Percentiles rank a stretch among this genome's conserved stretches.
Evolutionary conservation across 768 basidiomycete species (phyloP).

Genomic region (Amanita polypyramis): DNA sequence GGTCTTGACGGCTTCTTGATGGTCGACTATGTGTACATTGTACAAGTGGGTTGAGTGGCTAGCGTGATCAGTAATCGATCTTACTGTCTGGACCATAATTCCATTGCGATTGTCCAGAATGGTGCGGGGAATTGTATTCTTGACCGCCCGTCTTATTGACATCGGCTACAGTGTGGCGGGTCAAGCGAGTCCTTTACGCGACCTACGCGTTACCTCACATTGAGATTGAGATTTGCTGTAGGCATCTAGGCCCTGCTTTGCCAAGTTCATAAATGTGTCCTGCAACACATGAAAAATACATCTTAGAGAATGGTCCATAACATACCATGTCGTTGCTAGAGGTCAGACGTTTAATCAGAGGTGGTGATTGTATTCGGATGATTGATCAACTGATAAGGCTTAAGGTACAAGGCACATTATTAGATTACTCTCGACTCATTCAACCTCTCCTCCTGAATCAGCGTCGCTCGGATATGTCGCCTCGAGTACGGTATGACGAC

Average conservation of each 20-base stretch:
- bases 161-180: slow-evolving; percentile 21
- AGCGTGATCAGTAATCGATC: slow-evolving; percentile 5
- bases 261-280: slow-evolving; percentile 63
- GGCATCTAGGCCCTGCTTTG: slow-evolving; percentile 52
- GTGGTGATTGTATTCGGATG: not conserved
- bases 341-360: not conserved
- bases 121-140: slow-evolving; percentile 49
- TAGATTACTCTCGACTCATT: not conserved
- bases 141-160: slow-evolving; percentile 51
- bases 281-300: slow-evolving; percentile 12
- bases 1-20: slow-evolving; percentile 46
- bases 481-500: not conserved
- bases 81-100: slow-evolving; percentile 20
- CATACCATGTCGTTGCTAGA: slow-evolving; percentile 4
- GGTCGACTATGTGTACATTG: slow-evolving; percentile 42
- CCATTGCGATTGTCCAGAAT: slow-evolving; percentile 22
- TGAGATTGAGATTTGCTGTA: slow-evolving; percentile 44
- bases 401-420: too few relatives aligned
- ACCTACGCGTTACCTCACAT: slow-evolving; percentile 19
- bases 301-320: not conserved
- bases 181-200: slow-evolving; percentile 13
- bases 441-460: not conserved
- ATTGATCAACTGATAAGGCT: too few relatives aligned
- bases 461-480: not conserved
- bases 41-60: too few relatives aligned